A percentile compares a stretch with the other conserved stretches of the same genome.
phyloP scores from a whole-genome alignment of 2,329 filamentous ascomycete genomes.

The Fusarium staphyleae region DNA sequence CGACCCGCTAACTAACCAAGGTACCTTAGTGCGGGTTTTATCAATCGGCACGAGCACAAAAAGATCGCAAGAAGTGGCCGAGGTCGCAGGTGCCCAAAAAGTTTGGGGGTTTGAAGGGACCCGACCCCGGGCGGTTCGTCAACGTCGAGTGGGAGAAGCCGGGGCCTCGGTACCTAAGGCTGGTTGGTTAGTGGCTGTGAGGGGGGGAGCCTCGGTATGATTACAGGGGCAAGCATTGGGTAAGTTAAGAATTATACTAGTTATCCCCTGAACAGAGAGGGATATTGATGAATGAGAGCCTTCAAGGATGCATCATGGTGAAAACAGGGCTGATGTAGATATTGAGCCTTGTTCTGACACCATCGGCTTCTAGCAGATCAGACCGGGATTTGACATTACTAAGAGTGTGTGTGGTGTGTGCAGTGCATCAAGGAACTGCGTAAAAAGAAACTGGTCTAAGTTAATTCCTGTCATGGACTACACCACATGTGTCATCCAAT shows the following conservation, averaged over 20 bases:
- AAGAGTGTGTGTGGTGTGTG: not conserved
- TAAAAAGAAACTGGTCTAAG: slow-evolving; percentile 45
- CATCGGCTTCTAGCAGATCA: not conserved
- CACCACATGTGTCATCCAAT: slow-evolving; percentile 44
- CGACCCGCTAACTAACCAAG: slow-evolving; percentile 20
- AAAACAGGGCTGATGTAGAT: no score
- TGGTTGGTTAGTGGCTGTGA: no score
- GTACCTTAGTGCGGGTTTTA: slow-evolving; percentile 9
- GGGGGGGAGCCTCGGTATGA: not conserved
- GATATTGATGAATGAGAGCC: no score
- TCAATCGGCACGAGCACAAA: slow-evolving; percentile 17
- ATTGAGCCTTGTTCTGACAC: not conserved
- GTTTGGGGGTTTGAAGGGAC: no score
- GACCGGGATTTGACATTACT: not conserved
- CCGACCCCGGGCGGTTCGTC: no score
- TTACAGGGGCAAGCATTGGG: not conserved
- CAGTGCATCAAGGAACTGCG: slow-evolving; percentile 47
- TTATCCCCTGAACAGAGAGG: no score
- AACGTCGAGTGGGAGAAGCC: slow-evolving; percentile 16
- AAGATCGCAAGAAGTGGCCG: slow-evolving; percentile 39
- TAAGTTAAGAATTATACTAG: no score
- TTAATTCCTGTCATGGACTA: slow-evolving; percentile 47
- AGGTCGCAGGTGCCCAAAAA: slow-evolving; percentile 26
- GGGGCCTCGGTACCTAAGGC: no score
- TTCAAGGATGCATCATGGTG: no score